Conservation (phyloP, 306 rosid genomes). For the Rubus parviflorus region DNA sequence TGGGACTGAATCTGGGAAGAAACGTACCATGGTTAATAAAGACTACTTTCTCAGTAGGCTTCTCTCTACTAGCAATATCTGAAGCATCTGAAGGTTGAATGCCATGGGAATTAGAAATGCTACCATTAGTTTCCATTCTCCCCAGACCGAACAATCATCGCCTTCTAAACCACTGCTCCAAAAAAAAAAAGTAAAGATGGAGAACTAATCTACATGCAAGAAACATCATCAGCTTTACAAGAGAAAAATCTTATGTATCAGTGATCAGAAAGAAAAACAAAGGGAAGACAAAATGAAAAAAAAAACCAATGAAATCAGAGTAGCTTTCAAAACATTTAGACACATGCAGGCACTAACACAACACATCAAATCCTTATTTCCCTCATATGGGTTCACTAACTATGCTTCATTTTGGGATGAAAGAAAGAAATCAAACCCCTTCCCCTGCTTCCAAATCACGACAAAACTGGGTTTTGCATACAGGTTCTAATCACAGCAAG, state of each 20-base stretch:
- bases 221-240: constrained; percentile 10
- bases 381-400: background rate
- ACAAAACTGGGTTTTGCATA: background rate
- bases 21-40: constrained; percentile 52
- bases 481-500: background rate
- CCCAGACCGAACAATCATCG: constrained; percentile 35
- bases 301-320: background rate
- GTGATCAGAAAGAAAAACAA: background rate
- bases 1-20: background rate
- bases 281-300: background rate
- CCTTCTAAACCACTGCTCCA: constrained; percentile 36
- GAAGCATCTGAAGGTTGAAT: constrained; percentile 36
- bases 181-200: constrained; percentile 20
- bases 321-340: background rate
- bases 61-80: constrained; percentile 32
- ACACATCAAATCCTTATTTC: background rate
- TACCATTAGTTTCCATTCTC: constrained; percentile 49
- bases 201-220: constrained; percentile 5
- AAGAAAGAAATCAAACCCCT: background rate
- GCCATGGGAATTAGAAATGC: constrained; percentile 38
- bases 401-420: background rate
- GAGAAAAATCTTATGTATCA: background rate
- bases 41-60: constrained; percentile 34
- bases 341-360: background rate
- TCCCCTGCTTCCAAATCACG: background rate